phyloP scores from a whole-genome alignment of 1,139 yeast genomes.

The Waltiozyma sp. region DNA sequence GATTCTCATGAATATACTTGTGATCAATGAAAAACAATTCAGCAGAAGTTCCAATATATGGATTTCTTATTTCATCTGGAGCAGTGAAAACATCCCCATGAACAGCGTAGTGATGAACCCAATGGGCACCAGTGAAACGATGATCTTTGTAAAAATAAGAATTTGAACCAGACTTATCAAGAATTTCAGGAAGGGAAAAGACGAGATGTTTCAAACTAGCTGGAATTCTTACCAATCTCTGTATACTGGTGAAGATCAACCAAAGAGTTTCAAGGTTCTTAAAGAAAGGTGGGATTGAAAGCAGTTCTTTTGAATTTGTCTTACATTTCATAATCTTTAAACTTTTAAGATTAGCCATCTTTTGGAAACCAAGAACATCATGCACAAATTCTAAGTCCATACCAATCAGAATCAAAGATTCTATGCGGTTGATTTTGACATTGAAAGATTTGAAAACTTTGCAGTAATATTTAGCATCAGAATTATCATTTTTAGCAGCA shows the following conservation, averaged over 20 bases:
- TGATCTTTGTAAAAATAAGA: too few relatives aligned
- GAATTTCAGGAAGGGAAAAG: not conserved
- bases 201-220: not conserved
- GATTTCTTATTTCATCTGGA: not conserved
- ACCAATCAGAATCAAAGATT: not conserved
- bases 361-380: too few relatives aligned
- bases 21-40: not conserved
- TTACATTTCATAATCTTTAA: not conserved
- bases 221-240: not conserved
- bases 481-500: too few relatives aligned
- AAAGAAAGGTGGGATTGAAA: not conserved
- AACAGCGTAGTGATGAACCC: not conserved
- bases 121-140: not conserved
- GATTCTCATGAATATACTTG: not conserved
- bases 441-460: not conserved
- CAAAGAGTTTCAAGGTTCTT: not conserved
- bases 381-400: not conserved
- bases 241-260: not conserved
- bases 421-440: not conserved
- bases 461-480: not conserved
- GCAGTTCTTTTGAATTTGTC: not conserved
- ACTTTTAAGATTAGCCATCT: not conserved
- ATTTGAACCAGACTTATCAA: not conserved
- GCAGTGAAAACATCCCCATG: not conserved
- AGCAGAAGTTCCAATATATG: too few relatives aligned